Evolutionary conservation across 2,329 filamentous ascomycete genomes (phyloP).

Genomic region (Hymenoscyphus albidus): DNA sequence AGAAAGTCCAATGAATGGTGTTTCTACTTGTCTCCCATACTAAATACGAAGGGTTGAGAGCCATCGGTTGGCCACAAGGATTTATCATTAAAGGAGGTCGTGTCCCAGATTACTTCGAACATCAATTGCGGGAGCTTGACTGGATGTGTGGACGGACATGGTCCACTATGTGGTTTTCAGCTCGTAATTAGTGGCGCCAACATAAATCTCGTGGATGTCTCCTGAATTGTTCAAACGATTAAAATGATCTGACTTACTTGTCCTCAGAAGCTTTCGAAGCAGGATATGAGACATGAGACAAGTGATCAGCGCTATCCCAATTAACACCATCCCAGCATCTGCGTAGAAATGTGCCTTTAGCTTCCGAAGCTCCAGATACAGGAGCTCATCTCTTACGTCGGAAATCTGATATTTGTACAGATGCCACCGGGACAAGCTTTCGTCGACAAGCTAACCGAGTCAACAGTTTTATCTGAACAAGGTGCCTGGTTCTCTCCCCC

Average conservation of each 20-base stretch:
- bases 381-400: conserved; percentile 3
- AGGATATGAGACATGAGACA: conserved; percentile 25
- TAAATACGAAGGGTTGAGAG: conserved; percentile 33
- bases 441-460: conserved; percentile 11
- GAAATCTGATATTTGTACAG: conserved; percentile 13
- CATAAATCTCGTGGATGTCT: neutral
- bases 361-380: neutral
- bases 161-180: too few relatives aligned
- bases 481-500: conserved; percentile 12
- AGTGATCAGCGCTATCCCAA: conserved; percentile 9
- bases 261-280: conserved; percentile 13
- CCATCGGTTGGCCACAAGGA: conserved; percentile 17
- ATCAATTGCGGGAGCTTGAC: conserved; percentile 54
- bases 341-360: neutral
- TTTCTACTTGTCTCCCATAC: conserved; percentile 37
- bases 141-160: conserved; percentile 48
- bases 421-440: conserved; percentile 14
- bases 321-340: conserved; percentile 12
- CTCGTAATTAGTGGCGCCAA: too few relatives aligned
- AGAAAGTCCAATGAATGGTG: neutral
- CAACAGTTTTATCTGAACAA: conserved; percentile 14
- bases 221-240: neutral
- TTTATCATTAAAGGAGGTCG: conserved; percentile 32
- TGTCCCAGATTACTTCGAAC: conserved; percentile 55
- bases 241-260: neutral